Base-by-base conservation (phyloP, 2,329 filamentous ascomycete genomes). In the Aspergillus ibericus region DNA sequence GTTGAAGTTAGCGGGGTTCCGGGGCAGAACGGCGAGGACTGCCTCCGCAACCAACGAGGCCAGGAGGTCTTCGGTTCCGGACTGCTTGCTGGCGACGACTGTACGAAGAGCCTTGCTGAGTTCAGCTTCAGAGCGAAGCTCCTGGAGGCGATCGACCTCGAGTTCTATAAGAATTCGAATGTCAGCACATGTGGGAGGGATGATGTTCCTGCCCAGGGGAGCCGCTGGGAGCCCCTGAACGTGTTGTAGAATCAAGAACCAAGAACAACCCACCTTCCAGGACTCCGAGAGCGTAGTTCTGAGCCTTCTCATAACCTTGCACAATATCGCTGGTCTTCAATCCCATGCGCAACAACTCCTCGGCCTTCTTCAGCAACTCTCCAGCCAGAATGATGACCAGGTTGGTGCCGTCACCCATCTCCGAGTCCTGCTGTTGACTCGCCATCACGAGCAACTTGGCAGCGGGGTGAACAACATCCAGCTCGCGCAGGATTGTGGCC, bases 341-440 rank as follows among this genome's bases (percentile, higher is more conserved):
- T 32, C 96, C 96, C 92, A 99, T 93, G 61, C 95, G 87, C 70
- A 99, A 82, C 74, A 99, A 82, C 77, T 98, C 93, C 82, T 99
- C 95, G 10, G 96, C 96, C 82, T 99, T 98, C 81, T 91, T 92
- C 69, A 99, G 82, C 71, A 99, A 82, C 82, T 99, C 95, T 65
- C 96, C 95, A 5, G 95, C 95, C 62, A 99, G 82, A 55, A 99
- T 85, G 72, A 99, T 98, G 70, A 99, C 95, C 76, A 99, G 80
- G 79, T 99, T 99, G 59, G 95, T 99, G 56, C 91, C 95, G 80
- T 99, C 96, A 59, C 95, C 95, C 91, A 99, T 96, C 85, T 99
- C 95, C 42, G 93, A 88, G 78, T 99, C 96, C 80, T 99, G 96
- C 81, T 99, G 95, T 79, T 99, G 95, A 77, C 90, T 93, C 61